Base-by-base conservation (phyloP, 352 stramenopile genomes). In the Pythium coloratum region DNA sequence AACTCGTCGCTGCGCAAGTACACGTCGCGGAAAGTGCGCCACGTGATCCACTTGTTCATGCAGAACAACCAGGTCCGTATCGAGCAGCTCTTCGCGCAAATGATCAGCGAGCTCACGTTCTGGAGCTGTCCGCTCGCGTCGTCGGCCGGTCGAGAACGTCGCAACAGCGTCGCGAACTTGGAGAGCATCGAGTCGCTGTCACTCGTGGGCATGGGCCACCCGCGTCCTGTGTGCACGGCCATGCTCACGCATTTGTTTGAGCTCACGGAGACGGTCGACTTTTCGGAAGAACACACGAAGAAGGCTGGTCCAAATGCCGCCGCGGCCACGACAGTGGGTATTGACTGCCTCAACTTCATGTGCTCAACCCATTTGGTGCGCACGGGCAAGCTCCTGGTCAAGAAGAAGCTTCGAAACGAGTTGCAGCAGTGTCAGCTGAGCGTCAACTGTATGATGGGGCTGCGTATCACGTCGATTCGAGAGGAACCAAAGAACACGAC, bases 371-470 rank as follows among this genome's bases (percentile, higher is more conserved):
- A 95, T 55, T 38, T 94, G 24, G 81, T 95, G 76, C 77, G 80
- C n/a, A 81, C 78, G 26, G 84, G 83, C 1, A 78, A 76, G 30
- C 55, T 95, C 46, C 53, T 89, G 33, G 67, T 89, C 32, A 84
- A 83, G 65, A 90, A 90, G 64, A 95, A 91, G 73, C 74, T 93
- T 28, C 88, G 88, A 57, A 92, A 95, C 55, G 82, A 93, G 36
- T 32, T 93, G 10, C 84, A 93, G 68, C 59, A 63, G 32, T 92
- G 81, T 28, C 67, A 89, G 33, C 72, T 93, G 44, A 89, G 80
- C 64, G 69, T 92, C 40, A 95, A 95, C 64, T 95, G 88, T 64
- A 95, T 95, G 88, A 90, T 95, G 84, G 88, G 88, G 12, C 71
- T 95, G 9, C 83, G 80, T 12, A 83, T 94, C 62, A 91, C 85